Percentiles rank a stretch among this genome's conserved stretches.
These are phyloP conservation scores for Polysphondylium violaceum DNA, from an alignment of 78 protist genomes.

Conservation along the genomic window DNA sequence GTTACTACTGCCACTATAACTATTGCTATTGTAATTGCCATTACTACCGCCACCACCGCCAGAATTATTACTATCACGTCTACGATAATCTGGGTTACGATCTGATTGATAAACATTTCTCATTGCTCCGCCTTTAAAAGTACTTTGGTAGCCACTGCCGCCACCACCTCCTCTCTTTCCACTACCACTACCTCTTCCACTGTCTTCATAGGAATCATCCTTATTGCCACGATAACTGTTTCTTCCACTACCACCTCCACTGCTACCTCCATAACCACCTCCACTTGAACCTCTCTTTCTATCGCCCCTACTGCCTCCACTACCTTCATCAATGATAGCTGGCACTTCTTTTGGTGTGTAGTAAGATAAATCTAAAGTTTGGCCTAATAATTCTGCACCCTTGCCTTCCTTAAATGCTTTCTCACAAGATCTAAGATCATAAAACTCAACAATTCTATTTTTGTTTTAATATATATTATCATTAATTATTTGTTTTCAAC, in stretches of 20 bases:
- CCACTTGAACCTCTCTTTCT: neutral
- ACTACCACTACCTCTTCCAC: neutral
- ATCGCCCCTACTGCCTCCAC: slow-evolving; percentile 18
- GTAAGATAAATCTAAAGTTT: slow-evolving; percentile 28
- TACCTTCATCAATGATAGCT: slow-evolving; percentile 74
- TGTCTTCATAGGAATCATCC: slow-evolving; percentile 11
- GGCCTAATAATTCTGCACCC: slow-evolving; percentile 30
- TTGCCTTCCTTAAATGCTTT: slow-evolving; percentile 59
- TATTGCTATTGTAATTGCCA: slow-evolving; percentile 16
- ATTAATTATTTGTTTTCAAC: neutral
- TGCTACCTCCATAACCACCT: neutral
- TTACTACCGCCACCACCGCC: neutral
- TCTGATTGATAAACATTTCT: slow-evolving; percentile 69
- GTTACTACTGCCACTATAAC: neutral
- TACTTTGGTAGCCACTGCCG: neutral
- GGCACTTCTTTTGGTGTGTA: slow-evolving; percentile 73
- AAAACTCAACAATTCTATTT: slow-evolving; percentile 66
- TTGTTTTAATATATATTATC: neutral
- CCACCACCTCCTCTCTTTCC: neutral
- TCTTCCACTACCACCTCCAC: slow-evolving; percentile 6
- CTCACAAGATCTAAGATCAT: slow-evolving; percentile 76
- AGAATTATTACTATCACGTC: slow-evolving; percentile 38
- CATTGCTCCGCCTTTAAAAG: slow-evolving; percentile 12
- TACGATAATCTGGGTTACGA: slow-evolving; percentile 61
- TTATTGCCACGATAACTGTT: neutral